A percentile compares a stretch with the other conserved stretches of the same genome.
These are phyloP conservation scores for Pseudogymnoascus sp. DNA, from an alignment of 2,329 filamentous ascomycete species.

Conservation along the genomic window DNA sequence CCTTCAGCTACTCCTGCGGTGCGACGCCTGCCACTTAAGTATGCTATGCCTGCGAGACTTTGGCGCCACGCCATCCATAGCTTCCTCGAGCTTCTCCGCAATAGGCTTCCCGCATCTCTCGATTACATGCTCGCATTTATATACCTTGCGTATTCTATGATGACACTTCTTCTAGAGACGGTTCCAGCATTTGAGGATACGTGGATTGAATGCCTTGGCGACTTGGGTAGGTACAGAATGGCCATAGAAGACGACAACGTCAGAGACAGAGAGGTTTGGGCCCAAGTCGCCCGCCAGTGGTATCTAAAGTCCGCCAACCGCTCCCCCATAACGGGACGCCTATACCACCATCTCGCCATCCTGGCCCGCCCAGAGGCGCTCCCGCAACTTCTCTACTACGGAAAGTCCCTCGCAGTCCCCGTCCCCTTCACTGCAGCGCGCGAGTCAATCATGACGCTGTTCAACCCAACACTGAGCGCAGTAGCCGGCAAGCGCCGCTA, in stretches of 20 bases:
- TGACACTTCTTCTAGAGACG: constrained; percentile 78
- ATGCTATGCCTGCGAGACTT: constrained; percentile 87
- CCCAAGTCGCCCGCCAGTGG: constrained; percentile 71
- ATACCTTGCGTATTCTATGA: constrained; percentile 82
- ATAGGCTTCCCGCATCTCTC: constrained; percentile 64
- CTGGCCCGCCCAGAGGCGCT: constrained; percentile 59
- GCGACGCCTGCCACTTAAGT: constrained; percentile 64
- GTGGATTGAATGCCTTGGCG: constrained; percentile 89
- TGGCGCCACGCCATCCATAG: constrained; percentile 89
- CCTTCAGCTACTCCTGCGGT: constrained; percentile 65
- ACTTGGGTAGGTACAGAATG: constrained; percentile 77
- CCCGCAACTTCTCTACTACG: constrained; percentile 62
- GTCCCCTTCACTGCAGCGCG: constrained; percentile 59
- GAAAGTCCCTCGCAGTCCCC: constrained; percentile 58
- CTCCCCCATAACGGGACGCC: constrained; percentile 63
- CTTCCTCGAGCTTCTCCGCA: constrained; percentile 69
- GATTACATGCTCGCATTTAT: constrained; percentile 92
- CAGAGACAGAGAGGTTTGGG: constrained; percentile 71
- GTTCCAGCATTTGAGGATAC: constrained; percentile 76
- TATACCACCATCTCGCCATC: constrained; percentile 86
- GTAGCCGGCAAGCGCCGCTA: constrained; percentile 32
- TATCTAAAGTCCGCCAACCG: constrained; percentile 75
- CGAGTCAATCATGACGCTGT: constrained; percentile 62
- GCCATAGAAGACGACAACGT: constrained; percentile 80
- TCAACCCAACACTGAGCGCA: constrained; percentile 48